These are phyloP conservation scores for Raddia distichophylla DNA, from an alignment of 176 grass and related monocot species.

Conservation along the genomic window DNA sequence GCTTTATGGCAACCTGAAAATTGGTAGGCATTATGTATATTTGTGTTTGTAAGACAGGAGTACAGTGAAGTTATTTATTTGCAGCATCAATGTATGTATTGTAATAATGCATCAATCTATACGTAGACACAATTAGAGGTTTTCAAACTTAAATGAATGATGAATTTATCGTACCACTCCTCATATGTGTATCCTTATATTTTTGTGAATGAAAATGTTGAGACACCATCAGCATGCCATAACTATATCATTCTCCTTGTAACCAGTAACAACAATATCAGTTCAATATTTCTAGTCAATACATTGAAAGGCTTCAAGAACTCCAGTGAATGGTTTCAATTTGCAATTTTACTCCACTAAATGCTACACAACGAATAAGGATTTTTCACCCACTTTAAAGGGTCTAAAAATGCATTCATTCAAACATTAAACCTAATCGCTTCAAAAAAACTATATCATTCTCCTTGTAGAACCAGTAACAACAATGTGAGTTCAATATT, in stretches of 20 bases:
- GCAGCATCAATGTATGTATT: not conserved
- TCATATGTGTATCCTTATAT: not conserved
- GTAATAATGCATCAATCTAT: not conserved
- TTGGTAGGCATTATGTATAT: not conserved
- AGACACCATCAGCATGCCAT: not conserved
- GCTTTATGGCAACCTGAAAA: conserved; percentile 74
- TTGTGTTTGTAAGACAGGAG: not conserved
- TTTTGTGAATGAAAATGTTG: not conserved
- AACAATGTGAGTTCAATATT: not conserved
- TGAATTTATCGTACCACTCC: not conserved
- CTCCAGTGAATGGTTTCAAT: not conserved
- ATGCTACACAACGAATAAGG: not conserved
- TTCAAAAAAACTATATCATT: no score
- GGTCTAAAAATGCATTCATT: not conserved
- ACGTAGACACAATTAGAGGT: no score
- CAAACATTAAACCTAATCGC: not conserved
- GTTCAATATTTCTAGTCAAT: not conserved
- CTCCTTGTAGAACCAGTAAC: not conserved
- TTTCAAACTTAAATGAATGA: not conserved
- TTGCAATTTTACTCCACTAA: not conserved
- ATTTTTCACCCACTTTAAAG: not conserved
- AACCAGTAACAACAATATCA: not conserved
- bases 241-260: not conserved
- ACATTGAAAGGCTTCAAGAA: not conserved
- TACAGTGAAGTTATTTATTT: not conserved